Evolutionary conservation across 208 protist species (phyloP).

Genomic region (Balamuthia mandrillaris): DNA sequence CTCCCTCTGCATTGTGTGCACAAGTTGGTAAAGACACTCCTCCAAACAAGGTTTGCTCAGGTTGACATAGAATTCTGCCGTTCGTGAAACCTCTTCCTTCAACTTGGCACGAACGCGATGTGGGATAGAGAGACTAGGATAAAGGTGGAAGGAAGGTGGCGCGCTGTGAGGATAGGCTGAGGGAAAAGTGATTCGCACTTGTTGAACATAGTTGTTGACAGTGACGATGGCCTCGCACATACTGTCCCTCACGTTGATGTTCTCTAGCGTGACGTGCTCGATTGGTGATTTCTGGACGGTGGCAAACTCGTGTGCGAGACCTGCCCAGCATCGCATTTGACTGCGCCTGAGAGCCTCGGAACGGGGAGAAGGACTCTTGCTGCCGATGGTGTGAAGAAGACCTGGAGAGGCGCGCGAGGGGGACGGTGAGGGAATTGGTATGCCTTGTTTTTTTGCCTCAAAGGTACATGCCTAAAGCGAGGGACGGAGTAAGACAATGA

Average conservation of each 20-base stretch:
- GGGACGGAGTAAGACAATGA: no score
- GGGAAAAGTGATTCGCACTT: not conserved
- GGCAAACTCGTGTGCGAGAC: not conserved
- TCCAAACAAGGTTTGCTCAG: not conserved
- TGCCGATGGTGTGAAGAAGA: not conserved
- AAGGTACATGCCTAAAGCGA: no score
- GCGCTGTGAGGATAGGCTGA: not conserved
- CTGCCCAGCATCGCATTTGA: not conserved
- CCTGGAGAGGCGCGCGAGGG: not conserved
- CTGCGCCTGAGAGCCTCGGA: no score
- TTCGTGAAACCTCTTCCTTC: not conserved
- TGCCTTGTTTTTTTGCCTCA: no score
- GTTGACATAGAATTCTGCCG: not conserved
- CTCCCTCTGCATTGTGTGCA: no score
- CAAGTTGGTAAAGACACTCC: not conserved
- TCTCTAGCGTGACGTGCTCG: not conserved
- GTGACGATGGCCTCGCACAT: not conserved
- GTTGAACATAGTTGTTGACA: not conserved
- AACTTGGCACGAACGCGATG: not conserved
- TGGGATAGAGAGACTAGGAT: not conserved
- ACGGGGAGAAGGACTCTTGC: no score
- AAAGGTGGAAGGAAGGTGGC: not conserved
- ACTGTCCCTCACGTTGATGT: not conserved
- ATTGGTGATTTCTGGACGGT: not conserved
- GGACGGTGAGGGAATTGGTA: not conserved